Percentiles rank a stretch among this genome's conserved stretches.
Conservation (phyloP, 2,329 filamentous ascomycete genomes). For the Stachybotrys elegans region DNA sequence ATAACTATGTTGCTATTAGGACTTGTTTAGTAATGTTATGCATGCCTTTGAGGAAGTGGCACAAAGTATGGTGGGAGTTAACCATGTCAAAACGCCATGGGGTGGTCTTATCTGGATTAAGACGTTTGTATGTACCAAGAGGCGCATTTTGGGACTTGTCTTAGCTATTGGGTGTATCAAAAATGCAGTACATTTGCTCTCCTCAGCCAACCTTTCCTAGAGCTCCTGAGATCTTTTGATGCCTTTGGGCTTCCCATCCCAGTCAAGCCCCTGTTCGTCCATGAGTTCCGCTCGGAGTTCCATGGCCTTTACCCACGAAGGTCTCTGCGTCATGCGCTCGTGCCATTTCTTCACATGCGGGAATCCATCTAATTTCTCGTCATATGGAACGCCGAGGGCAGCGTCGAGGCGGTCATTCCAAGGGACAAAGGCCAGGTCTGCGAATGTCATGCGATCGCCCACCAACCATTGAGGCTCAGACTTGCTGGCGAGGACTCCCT, state of each 20-base stretch:
- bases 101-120: too few species aligned
- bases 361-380: conserved; percentile 2
- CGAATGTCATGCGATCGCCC: conserved; percentile 6
- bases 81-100: too few species aligned
- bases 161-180: too few species aligned
- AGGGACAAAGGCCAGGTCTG: conserved; percentile 6
- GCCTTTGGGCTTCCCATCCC: conserved; percentile 6
- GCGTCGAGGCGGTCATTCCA: conserved; percentile 6
- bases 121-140: too few species aligned
- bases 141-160: too few species aligned
- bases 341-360: conserved; percentile 5
- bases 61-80: too few species aligned
- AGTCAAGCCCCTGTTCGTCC: conserved; percentile 7
- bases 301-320: conserved; percentile 4
- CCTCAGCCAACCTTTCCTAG: too few species aligned
- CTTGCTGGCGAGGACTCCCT: conserved; percentile 7
- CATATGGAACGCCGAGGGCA: neutral
- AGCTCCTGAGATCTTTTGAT: conserved; percentile 2
- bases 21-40: too few species aligned
- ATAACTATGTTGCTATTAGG: too few species aligned
- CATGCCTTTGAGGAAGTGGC: too few species aligned
- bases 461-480: conserved; percentile 7
- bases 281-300: conserved; percentile 3
- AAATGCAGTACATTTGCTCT: too few species aligned
- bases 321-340: neutral